Evolutionary conservation across 73 alveolate species (phyloP).

Genomic region (Breviolum minutum): DNA sequence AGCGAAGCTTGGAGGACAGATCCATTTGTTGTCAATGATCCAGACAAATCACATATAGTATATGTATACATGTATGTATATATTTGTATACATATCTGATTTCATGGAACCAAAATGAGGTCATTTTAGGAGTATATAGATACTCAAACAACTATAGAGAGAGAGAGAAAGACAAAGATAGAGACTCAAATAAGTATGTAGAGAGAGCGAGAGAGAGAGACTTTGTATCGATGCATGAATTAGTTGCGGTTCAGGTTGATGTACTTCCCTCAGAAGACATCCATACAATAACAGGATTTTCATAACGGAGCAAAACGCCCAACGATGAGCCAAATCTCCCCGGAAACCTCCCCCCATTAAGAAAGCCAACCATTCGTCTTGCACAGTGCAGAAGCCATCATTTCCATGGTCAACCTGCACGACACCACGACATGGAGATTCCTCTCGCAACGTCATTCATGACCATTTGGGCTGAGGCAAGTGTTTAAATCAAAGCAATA

Average conservation of each 20-base stretch:
- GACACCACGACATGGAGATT: background rate
- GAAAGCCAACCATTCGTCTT: conserved; percentile 48
- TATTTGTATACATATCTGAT: background rate
- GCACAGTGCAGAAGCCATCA: conserved; percentile 82
- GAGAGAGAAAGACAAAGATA: background rate
- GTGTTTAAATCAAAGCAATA: no score
- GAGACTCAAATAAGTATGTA: background rate
- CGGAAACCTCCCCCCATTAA: background rate
- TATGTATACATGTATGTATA: background rate
- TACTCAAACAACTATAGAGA: background rate
- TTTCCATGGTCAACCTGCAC: conserved; percentile 63
- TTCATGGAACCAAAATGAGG: background rate
- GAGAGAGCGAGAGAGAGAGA: background rate
- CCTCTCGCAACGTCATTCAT: background rate
- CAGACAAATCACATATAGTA: background rate
- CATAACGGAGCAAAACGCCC: background rate
- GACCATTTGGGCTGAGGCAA: no score
- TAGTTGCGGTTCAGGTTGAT: background rate
- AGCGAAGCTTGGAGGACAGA: no score
- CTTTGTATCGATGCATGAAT: background rate
- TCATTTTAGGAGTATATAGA: background rate
- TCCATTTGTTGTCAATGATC: background rate
- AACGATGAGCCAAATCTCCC: background rate
- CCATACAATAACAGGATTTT: background rate
- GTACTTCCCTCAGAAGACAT: background rate